A percentile compares a stretch with the other conserved stretches of the same genome.
These are phyloP conservation scores for Arachis hypogaea DNA, from an alignment of 306 rosid species.

Conservation along the genomic window DNA sequence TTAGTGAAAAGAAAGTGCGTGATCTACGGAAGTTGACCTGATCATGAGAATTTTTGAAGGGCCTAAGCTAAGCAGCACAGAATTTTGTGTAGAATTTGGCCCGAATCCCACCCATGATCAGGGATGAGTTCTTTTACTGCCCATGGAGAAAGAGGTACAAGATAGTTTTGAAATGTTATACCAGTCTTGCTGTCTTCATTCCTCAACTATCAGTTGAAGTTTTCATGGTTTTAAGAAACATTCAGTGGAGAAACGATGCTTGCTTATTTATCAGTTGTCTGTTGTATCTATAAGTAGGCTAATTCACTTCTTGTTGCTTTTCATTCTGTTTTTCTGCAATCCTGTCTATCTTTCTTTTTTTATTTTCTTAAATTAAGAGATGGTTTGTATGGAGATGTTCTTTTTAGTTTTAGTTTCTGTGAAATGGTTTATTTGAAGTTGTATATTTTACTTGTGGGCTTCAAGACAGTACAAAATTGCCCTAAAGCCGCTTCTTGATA, in stretches of 20 bases:
- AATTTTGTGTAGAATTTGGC: constrained; percentile 7
- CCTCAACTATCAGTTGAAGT: neutral
- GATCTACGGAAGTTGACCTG: neutral
- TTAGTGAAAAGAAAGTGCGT: constrained; percentile 6
- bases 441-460: neutral
- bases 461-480: constrained; percentile 10
- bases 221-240: neutral
- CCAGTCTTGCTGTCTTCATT: constrained; percentile 5
- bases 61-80: constrained; percentile 1
- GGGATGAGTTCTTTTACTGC: neutral
- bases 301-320: neutral
- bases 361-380: neutral
- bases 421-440: neutral
- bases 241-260: neutral
- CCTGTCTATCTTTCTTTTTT: constrained; percentile 6
- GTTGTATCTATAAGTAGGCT: neutral
- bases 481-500: neutral
- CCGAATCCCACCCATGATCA: neutral
- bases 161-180: neutral
- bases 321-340: constrained; percentile 12
- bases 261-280: constrained; percentile 19
- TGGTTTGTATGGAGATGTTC: neutral
- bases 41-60: neutral
- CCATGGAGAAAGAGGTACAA: neutral
- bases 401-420: neutral